Evolutionary conservation across 2,329 filamentous ascomycete genomes (phyloP).

Genomic region (Pseudocercospora vitis): DNA sequence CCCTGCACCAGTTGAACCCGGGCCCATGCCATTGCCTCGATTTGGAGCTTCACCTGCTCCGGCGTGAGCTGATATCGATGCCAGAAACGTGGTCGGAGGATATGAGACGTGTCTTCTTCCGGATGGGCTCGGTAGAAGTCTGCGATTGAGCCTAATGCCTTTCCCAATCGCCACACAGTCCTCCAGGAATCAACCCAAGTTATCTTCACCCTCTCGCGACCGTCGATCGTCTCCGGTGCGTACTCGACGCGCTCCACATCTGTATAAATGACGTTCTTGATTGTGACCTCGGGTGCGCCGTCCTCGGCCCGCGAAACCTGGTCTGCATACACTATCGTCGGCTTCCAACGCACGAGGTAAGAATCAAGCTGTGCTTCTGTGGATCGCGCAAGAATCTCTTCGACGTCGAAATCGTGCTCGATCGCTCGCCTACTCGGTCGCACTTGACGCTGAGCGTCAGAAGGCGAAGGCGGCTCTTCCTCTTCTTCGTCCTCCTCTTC

Average conservation of each 20-base stretch:
- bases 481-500: not conserved
- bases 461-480: not conserved
- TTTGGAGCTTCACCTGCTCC: not conserved
- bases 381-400: not conserved
- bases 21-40: not conserved
- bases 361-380: not conserved
- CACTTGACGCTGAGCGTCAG: not conserved
- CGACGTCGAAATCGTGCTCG: slow-evolving; percentile 8
- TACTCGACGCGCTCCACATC: not conserved
- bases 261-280: not conserved
- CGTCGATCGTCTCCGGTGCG: not conserved
- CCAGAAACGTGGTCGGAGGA: slow-evolving; percentile 7
- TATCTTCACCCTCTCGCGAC: not conserved
- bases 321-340: not conserved
- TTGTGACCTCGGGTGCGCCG: not conserved
- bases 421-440: not conserved
- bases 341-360: slow-evolving; percentile 7
- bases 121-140: slow-evolving; percentile 1
- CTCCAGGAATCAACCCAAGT: slow-evolving; percentile 7
- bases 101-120: not conserved
- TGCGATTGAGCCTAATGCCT: not conserved
- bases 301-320: not conserved
- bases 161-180: slow-evolving; percentile 7
- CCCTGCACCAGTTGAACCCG: not conserved
- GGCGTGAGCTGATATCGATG: not conserved